These are phyloP conservation scores for Trapa bicornis DNA, from an alignment of 345 rosid species.

Conservation along the genomic window DNA sequence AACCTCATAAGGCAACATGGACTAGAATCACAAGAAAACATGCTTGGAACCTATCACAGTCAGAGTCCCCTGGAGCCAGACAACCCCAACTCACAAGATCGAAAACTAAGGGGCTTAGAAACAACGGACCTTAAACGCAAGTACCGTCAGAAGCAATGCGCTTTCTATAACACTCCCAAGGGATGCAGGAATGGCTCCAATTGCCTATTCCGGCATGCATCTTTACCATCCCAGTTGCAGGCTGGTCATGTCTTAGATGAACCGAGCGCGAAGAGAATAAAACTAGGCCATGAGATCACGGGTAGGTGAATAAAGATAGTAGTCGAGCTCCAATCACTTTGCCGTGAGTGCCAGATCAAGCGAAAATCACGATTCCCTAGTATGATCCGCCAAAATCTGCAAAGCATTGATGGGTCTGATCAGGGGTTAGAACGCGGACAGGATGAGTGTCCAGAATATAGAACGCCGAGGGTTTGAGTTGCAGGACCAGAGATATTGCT, in stretches of 20 bases:
- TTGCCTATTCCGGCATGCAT: conserved; percentile 35
- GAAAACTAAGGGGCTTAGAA: conserved; percentile 12
- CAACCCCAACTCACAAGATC: conserved; percentile 6
- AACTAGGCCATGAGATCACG: conserved; percentile 13
- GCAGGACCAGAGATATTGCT: too few species aligned
- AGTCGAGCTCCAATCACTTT: too few species aligned
- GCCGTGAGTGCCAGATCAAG: too few species aligned
- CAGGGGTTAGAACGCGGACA: too few species aligned
- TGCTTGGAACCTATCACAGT: conserved; percentile 4
- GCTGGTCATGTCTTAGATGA: conserved; percentile 13
- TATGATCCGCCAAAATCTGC: too few species aligned
- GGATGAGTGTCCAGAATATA: too few species aligned
- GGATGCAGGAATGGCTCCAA: conserved; percentile 43
- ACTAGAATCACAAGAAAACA: conserved; percentile 18
- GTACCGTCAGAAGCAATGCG: conserved; percentile 32
- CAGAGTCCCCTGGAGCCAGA: conserved; percentile 2
- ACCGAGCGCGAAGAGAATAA: conserved; percentile 39
- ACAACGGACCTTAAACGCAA: conserved; percentile 13
- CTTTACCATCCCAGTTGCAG: conserved; percentile 11
- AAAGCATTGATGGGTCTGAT: too few species aligned
- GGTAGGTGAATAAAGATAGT: conserved; percentile 7
- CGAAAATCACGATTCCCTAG: too few species aligned
- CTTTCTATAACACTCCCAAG: conserved; percentile 23
- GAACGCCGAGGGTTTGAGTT: too few species aligned
- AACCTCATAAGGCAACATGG: conserved; percentile 65